phyloP scores from a whole-genome alignment of 2,329 filamentous ascomycete species.

The Clonostachys byssicola region DNA sequence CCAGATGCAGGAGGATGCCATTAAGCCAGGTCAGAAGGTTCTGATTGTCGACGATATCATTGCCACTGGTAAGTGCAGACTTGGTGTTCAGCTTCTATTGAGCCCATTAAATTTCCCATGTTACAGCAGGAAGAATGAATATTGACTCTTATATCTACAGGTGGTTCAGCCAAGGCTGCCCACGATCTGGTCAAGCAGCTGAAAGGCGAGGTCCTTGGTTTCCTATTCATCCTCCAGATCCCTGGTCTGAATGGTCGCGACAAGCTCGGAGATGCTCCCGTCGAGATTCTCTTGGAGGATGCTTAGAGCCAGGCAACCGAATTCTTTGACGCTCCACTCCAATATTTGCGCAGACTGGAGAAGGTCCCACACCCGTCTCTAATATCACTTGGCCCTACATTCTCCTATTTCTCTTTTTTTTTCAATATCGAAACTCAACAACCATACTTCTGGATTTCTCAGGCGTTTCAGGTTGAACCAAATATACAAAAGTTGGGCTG shows the following conservation, averaged over 20 bases:
- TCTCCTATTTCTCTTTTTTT: too few species aligned
- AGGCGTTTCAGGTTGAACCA: too few species aligned
- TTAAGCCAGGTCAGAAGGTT: slow-evolving; percentile 83
- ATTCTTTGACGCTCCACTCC: too few species aligned
- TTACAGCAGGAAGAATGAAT: not conserved
- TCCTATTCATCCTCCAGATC: slow-evolving; percentile 93
- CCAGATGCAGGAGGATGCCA: slow-evolving; percentile 86
- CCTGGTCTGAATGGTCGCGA: slow-evolving; percentile 88
- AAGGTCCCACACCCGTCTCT: too few species aligned
- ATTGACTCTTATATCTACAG: slow-evolving; percentile 37
- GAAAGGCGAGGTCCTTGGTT: slow-evolving; percentile 81
- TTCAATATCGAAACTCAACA: too few species aligned
- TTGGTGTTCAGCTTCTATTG: not conserved
- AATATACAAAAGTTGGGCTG: too few species aligned
- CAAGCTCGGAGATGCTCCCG: slow-evolving; percentile 75
- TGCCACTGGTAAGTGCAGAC: slow-evolving; percentile 72
- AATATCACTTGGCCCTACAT: too few species aligned
- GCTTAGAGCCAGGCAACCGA: slow-evolving; percentile 16
- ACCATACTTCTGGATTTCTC: too few species aligned
- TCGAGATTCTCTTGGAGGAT: slow-evolving; percentile 74
- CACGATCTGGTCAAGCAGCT: slow-evolving; percentile 82
- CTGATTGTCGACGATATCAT: slow-evolving; percentile 97
- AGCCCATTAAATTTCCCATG: not conserved
- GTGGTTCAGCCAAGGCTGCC: slow-evolving; percentile 86
- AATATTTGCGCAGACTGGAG: too few species aligned